Evolutionary conservation across 345 rosid species (phyloP).

Genomic region (Eucalyptus viminalis): DNA sequence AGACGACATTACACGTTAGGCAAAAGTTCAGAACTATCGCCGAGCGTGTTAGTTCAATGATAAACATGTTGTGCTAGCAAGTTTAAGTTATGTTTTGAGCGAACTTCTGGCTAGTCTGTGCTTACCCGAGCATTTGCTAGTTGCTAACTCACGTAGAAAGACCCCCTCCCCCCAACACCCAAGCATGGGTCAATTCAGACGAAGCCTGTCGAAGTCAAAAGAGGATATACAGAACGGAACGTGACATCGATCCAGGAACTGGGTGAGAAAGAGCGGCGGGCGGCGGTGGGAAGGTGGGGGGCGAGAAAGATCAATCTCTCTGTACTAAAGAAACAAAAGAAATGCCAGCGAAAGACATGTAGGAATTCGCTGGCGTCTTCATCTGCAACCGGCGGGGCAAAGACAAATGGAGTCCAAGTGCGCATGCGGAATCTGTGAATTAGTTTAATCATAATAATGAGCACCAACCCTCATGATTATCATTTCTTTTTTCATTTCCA

Average conservation of each 20-base stretch:
- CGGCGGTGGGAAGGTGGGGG: background rate
- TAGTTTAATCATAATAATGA: background rate
- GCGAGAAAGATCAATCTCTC: background rate
- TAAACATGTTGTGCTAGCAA: background rate
- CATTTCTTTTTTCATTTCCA: background rate
- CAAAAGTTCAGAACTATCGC: fast-evolving
- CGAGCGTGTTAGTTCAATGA: background rate
- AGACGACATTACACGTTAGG: fast-evolving
- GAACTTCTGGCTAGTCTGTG: background rate
- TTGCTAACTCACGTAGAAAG: background rate
- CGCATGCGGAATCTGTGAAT: background rate
- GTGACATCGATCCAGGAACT: background rate
- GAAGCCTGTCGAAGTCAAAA: background rate
- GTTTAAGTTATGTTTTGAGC: background rate
- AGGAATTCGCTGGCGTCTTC: background rate
- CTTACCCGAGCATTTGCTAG: background rate
- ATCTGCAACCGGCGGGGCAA: background rate
- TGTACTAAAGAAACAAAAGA: background rate
- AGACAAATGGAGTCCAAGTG: background rate
- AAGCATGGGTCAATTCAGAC: background rate
- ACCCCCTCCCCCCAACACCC: too few species aligned
- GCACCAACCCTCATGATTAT: background rate
- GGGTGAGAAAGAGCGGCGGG: background rate
- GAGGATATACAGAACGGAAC: background rate
- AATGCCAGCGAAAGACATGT: background rate